Base-by-base conservation (phyloP, 306 rosid genomes). In the Lupinus albus region DNA sequence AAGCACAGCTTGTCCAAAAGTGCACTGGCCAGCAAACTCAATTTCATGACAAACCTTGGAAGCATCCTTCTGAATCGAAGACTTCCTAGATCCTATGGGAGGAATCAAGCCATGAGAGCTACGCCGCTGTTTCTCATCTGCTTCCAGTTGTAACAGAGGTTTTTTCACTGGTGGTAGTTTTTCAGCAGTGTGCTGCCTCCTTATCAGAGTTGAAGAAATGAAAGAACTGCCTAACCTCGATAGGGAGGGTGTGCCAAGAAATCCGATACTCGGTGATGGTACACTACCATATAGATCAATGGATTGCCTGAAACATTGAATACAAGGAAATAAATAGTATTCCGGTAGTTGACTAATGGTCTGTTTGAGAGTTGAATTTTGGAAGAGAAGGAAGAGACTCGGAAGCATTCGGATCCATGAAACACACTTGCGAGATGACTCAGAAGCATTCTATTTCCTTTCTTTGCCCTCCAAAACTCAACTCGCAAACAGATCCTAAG, bases 231-330 rank as follows among this genome's bases (percentile, higher is more conserved):
- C 84, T 59, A 89, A 62, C 81, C 87, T 79, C 11, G 94, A 61
- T 70, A 91, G 36, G 4, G 96, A 45, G 50, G 96, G 66, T 13
- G 94, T 82, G 14, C 91, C 94, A 44, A 91, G 66, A 80, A 88
- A 84, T 55, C 96, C 97, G 48, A 88, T 83, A 35, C 82, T 73
- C 58, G 98, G 98, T 47, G 96, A 92, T 18, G 88, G 92, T 5
- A 92, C 89, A 36, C 92, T 92, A 18, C 98, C 83, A 15, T 87
- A 85, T 44, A 92, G 84, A 83, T 92, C 98, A 46, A 92, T 92
- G 14, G 98, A 92, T 79, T 92, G 95, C 92, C 98, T 92, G 91
- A 63, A 79, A 84, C 76, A 58, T 47, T 14, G 20, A 75, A 44
- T 2, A 13, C 48, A 30, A 25, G 9, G 55, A 10, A 50, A 33